Evolutionary conservation across 2,329 filamentous ascomycete genomes (phyloP), one percentile per base, ranked within the genome.

Genomic region (Lecanosticta acicola): DNA sequence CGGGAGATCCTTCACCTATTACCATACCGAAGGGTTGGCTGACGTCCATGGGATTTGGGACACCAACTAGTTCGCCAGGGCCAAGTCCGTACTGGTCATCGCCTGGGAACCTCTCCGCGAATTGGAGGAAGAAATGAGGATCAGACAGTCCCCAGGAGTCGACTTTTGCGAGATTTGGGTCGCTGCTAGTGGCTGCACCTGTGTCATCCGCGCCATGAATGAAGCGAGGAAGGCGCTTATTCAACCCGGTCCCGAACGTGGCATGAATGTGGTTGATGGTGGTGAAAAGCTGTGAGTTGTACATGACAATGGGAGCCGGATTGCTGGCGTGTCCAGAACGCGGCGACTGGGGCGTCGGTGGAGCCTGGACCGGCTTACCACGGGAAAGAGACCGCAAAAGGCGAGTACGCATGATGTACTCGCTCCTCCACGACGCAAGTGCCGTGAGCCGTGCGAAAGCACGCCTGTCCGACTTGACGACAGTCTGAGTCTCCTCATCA

Each of bases 371-470:
- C 19, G 91, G 88, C 62, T 90, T 94, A 41, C 91, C 93, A 49
- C 87, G 82, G 38, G 78, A 78, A 46, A 97, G 73, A 51, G 87
- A 93, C 36, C 89, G 80, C 42, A 97, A 71, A 41, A 97, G 77
- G 38, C 87, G 80, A 1, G 89, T 96, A 38, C 93, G 79, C 46
- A 95, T 71, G 39, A 97, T 84, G 61, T 97, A 98, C 66, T 98
- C 93, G 67, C 87, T 96, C 57, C 91, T 80, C 91, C 93, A 97
- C 7, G 90, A 93, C n/a, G 89, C 85, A 50, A 90, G 70, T 3
- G 82, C 76, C 8, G 87, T 94, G 44, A 98, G 75, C 35, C 90
- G 81, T 13, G 86, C 80, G 61, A 97, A 98, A 54, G 81, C 79
- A 36, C 89, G 85, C 57, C 80, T 79, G 61, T 93, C 85, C 1